A percentile compares a stretch with the other conserved stretches of the same genome.
Evolutionary conservation across 106 monocot species (phyloP).

Genomic region (Dendrobium officinale): DNA sequence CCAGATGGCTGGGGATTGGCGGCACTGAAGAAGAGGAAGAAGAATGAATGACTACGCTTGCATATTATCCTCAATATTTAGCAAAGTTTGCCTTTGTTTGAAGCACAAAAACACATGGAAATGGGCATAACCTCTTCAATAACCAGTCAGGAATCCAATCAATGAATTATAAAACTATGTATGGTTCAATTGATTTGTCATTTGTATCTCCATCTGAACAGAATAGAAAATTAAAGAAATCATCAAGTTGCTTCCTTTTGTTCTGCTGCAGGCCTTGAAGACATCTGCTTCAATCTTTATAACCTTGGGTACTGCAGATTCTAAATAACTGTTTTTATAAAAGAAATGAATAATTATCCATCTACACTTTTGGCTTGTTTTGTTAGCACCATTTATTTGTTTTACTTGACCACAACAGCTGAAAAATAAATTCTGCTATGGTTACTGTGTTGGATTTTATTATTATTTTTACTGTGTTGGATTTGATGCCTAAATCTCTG

Average conservation of each 20-base stretch:
- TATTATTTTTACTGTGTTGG: too few species aligned
- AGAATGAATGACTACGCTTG: neutral
- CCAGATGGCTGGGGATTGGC: constrained; percentile 82
- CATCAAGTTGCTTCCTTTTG: neutral
- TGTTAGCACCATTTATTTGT: too few species aligned
- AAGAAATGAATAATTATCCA: neutral
- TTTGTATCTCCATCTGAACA: neutral
- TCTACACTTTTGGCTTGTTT: too few species aligned
- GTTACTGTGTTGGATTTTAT: too few species aligned
- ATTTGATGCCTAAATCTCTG: too few species aligned
- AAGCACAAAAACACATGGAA: too few species aligned
- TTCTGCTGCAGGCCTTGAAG: neutral
- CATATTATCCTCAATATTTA: neutral
- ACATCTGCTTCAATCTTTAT: too few species aligned
- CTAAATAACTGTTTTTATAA: neutral
- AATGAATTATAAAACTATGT: neutral
- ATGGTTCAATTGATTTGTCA: neutral
- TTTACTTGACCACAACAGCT: too few species aligned
- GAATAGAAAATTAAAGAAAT: neutral
- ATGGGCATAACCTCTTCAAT: neutral
- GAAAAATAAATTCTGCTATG: too few species aligned
- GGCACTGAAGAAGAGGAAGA: constrained; percentile 45
- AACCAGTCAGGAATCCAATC: neutral
- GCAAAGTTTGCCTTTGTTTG: neutral
- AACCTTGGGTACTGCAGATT: neutral